Evolutionary conservation across 1,284 basidiomycete genomes (phyloP).

Genomic region (Leccinum fallax): DNA sequence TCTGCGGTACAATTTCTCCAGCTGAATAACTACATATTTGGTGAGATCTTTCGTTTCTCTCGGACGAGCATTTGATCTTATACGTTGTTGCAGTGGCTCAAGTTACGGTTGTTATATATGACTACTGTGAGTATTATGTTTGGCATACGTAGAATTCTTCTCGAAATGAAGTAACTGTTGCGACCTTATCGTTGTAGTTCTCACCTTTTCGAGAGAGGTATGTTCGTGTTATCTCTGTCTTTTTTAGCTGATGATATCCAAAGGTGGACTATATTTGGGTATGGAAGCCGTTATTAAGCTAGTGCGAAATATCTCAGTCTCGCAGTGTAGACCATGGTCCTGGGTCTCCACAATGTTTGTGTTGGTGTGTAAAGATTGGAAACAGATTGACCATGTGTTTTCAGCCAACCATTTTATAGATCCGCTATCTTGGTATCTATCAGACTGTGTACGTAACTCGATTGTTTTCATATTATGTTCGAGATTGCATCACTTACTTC

Average conservation of each 20-base stretch:
- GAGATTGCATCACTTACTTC: background rate
- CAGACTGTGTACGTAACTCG: background rate
- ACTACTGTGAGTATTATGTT: background rate
- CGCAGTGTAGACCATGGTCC: background rate
- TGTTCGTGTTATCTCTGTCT: background rate
- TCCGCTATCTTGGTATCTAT: background rate
- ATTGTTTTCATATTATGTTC: background rate
- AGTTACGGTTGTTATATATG: background rate
- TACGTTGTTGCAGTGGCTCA: background rate
- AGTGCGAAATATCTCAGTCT: background rate
- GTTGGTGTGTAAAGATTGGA: background rate
- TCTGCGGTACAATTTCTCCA: background rate
- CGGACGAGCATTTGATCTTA: background rate
- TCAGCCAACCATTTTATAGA: background rate
- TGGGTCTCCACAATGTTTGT: constrained; percentile 1
- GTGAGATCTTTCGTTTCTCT: background rate
- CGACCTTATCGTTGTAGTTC: background rate
- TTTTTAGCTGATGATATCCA: background rate
- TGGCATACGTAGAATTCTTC: background rate
- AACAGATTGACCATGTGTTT: too few species aligned
- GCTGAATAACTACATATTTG: background rate
- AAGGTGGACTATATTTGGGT: constrained; percentile 1
- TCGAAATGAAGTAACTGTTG: background rate
- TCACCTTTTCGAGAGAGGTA: background rate
- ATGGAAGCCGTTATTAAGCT: background rate